Conservation (phyloP, 2,329 filamentous ascomycete species). For the Trichoderma hamatum region DNA sequence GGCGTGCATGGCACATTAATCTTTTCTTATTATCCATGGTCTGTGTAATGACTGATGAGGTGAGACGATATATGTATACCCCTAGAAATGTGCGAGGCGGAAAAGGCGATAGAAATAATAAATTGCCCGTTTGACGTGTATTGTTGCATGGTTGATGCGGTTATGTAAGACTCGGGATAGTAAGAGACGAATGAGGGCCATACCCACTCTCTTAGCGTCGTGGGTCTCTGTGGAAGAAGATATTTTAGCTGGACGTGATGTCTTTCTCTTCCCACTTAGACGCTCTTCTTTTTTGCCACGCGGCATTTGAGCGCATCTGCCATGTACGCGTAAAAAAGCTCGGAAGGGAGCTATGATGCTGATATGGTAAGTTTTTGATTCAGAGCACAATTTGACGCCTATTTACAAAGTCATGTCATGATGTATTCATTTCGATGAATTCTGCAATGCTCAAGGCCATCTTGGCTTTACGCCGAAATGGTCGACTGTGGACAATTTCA, state of each 20-base stretch:
- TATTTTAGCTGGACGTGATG: conserved; percentile 17
- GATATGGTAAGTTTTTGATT: neutral
- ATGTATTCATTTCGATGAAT: conserved; percentile 47
- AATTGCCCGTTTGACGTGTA: neutral
- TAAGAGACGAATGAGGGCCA: neutral
- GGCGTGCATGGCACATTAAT: conserved; percentile 20
- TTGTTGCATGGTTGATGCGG: neutral
- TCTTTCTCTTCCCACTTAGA: neutral
- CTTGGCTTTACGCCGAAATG: conserved; percentile 25
- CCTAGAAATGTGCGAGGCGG: conserved; percentile 17
- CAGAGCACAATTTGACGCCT: neutral
- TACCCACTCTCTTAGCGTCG: conserved; percentile 13
- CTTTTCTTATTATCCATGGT: conserved; percentile 12
- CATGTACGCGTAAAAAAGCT: neutral
- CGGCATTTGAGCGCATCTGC: neutral
- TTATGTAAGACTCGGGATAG: neutral
- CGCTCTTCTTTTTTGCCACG: neutral
- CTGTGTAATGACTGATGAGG: conserved; percentile 18
- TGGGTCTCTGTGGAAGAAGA: neutral
- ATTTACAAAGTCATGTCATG: neutral
- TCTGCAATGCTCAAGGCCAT: conserved; percentile 53
- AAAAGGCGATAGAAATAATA: neutral
- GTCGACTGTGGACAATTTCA: conserved; percentile 38
- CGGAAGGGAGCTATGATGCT: neutral
- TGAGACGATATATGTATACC: conserved; percentile 27